Evolutionary conservation across 768 basidiomycete genomes (phyloP), one percentile per base, ranked within the genome.

Genomic region (Panaeolus cyanescens): DNA sequence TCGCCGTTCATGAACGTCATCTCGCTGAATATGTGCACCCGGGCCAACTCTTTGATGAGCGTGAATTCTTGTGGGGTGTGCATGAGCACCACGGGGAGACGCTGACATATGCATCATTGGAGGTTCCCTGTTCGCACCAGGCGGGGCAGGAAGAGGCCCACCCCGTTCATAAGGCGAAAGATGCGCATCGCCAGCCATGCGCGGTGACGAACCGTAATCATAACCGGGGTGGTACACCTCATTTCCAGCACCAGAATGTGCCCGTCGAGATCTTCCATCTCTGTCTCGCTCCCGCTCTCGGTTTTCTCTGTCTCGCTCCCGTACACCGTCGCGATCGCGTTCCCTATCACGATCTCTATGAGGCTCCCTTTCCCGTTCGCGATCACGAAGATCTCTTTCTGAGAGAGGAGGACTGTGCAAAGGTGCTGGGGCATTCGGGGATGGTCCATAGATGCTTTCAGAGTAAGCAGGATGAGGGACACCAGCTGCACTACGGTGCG

Each of bases 21-120:
- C 80, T 60, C 83, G 75, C 67, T 80, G 83, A 53, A 88, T 78
- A 65, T 81, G 85, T 25, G 85, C 78, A 3, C 80, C 87, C 37
- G 88, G 87, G 6, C 87, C 88, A 66, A 87, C 68, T 58, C 87
- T 86, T 71, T 89, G 89, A 72, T 90, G 89, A 62, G 79, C 79
- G 70, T 90, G 90, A 53, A 80, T 71, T 67, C 82, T 81, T 50
- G 45, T 50, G 9, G 45, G 45, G 19, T 50, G 45, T 4, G 45
- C 45, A 50, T 50, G 45, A 50, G 3, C 32, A 34, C 56, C 56
- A 25, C 56, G 37, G 34, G 56, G 56, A 20, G 56, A 32, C 5
- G 20, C 22, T 42, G 56, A 58, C 37, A 42, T 37, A 25, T 37
- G 56, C 34, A 42, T 28, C 33, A 42, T 37, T 15, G 56, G 56